phyloP scores from a whole-genome alignment of 2,329 filamentous ascomycete species.

The Pleurostoma richardsiae region DNA sequence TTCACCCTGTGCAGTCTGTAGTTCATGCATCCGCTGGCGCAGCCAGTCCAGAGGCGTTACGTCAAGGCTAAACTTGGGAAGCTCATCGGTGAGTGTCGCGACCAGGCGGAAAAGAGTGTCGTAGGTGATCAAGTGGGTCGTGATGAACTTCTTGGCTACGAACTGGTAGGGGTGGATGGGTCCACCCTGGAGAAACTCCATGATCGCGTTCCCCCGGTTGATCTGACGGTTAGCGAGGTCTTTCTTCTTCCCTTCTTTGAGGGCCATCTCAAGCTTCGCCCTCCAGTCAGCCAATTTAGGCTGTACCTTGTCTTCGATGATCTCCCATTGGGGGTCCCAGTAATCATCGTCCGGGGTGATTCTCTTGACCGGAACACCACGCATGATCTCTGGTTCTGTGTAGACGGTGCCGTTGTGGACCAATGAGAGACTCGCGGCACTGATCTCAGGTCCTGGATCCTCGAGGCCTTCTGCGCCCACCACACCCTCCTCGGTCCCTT shows the following conservation, averaged over 20 bases:
- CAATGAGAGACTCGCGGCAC: slow-evolving; percentile 35
- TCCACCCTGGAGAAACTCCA: slow-evolving; percentile 45
- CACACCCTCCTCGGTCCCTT: neutral
- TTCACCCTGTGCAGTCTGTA: slow-evolving; percentile 34
- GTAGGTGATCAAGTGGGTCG: slow-evolving; percentile 39
- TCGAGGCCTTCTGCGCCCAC: neutral
- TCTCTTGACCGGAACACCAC: slow-evolving; percentile 47
- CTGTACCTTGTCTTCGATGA: slow-evolving; percentile 35
- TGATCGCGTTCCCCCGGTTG: slow-evolving; percentile 47
- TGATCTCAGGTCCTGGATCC: slow-evolving; percentile 33
- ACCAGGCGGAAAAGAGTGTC: slow-evolving; percentile 53
- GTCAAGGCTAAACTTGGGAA: slow-evolving; percentile 48
- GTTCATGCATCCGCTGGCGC: slow-evolving; percentile 49
- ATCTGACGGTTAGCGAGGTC: slow-evolving; percentile 52
- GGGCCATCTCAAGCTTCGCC: slow-evolving; percentile 36
- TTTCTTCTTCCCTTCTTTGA: slow-evolving; percentile 35
- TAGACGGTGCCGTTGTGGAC: slow-evolving; percentile 44
- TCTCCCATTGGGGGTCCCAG: slow-evolving; percentile 50
- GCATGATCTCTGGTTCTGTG: slow-evolving; percentile 45
- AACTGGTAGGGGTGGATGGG: slow-evolving; percentile 53
- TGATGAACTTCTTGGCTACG: slow-evolving; percentile 46
- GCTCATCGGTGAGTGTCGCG: slow-evolving; percentile 43
- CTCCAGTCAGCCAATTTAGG: slow-evolving; percentile 41
- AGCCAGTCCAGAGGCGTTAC: slow-evolving; percentile 51
- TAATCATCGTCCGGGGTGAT: slow-evolving; percentile 46